Base-by-base conservation (phyloP, 228 moss, liverwort and hornwort species). In the Sphagnum magellanicum region DNA sequence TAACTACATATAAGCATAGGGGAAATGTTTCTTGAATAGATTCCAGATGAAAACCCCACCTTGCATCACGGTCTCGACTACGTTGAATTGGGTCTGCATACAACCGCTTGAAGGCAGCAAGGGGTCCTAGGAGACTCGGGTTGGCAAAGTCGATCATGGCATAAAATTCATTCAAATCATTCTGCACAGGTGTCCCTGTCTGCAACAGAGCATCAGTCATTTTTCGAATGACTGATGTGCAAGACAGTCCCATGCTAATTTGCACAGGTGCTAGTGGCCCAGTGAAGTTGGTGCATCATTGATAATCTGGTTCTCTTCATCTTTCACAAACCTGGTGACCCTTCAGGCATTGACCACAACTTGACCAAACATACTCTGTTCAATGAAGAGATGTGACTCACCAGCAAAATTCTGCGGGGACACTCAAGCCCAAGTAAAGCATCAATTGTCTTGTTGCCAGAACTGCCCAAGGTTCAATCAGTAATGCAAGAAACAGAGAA, bases 121-220 rank as follows among this genome's bases (percentile, higher is more conserved):
- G 82, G 48, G 83, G 79, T 15, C 94, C 89, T 74, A 94, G 74
- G n/a, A 94, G 94, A 58, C 78, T 85, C 67, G 89, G 89, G 73
- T 91, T 94, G 64, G 89, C 89, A 70, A 94, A 94, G 69, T 91
- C 89, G 53, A 91, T 86, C 94, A 94, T 91, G 49, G 94, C 94
- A 76, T 80, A 94, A 70, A 94, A 94, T 64, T 94, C 91, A 73
- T 91, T 80, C 66, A 94, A 79, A 73, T 94, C 94, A 72, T 94
- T 91, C 70, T 94, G 91, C 80, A 94, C 79, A 9, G 89, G 94
- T 17, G 94, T 94, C 72, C 94, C 91, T 50, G 94, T 94, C 94
- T 94, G 81, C 71, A 66, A 73, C 68, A 32, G 32, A 32, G 32
- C 32, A 32, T 32, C 32, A 32, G 32, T 32, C 32, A 32, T 32